Conservation (phyloP, 1,284 basidiomycete species). For the Apiotrichum montevideense region DNA sequence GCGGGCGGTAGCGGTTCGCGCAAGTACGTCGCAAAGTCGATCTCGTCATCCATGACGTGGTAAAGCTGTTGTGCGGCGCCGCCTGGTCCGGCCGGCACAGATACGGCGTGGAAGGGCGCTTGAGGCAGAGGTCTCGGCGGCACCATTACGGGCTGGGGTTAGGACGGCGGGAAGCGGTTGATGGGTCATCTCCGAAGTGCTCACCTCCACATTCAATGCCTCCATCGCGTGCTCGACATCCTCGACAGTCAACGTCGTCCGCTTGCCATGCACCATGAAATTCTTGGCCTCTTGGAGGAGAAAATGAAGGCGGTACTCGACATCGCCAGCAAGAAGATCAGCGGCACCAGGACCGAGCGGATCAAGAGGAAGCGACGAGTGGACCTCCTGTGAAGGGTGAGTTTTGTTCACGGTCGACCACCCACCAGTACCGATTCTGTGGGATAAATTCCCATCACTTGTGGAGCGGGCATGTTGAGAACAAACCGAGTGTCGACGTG, state of each 20-base stretch:
- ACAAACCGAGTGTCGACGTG: not conserved
- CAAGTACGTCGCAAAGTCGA: slow-evolving; percentile 87
- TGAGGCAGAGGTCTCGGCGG: slow-evolving; percentile 49
- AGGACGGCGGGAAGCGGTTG: not conserved
- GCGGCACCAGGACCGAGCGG: slow-evolving; percentile 74
- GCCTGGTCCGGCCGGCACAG: slow-evolving; percentile 35
- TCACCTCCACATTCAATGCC: slow-evolving; percentile 81
- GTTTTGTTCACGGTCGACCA: not conserved
- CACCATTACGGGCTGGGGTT: slow-evolving; percentile 37
- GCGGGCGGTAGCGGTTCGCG: slow-evolving; percentile 47
- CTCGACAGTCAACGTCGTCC: slow-evolving; percentile 75
- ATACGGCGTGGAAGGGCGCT: slow-evolving; percentile 57
- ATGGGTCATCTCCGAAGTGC: slow-evolving; percentile 8
- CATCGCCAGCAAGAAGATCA: slow-evolving; percentile 83
- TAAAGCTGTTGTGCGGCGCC: slow-evolving; percentile 61
- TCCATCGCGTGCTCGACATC: slow-evolving; percentile 93
- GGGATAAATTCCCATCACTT: slow-evolving; percentile 41
- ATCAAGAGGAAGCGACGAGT: slow-evolving; percentile 79
- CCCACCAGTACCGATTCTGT: slow-evolving; percentile 36
- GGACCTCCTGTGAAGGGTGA: slow-evolving; percentile 64
- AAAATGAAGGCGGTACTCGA: slow-evolving; percentile 89
- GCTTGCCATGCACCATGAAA: slow-evolving; percentile 90
- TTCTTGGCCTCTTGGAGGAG: slow-evolving; percentile 77
- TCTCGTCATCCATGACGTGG: slow-evolving; percentile 91
- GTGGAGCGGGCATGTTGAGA: slow-evolving; percentile 34